Evolutionary conservation across 371 early-diverging fungal genomes (phyloP).

Genomic region (Rhizopus arrhizus): DNA sequence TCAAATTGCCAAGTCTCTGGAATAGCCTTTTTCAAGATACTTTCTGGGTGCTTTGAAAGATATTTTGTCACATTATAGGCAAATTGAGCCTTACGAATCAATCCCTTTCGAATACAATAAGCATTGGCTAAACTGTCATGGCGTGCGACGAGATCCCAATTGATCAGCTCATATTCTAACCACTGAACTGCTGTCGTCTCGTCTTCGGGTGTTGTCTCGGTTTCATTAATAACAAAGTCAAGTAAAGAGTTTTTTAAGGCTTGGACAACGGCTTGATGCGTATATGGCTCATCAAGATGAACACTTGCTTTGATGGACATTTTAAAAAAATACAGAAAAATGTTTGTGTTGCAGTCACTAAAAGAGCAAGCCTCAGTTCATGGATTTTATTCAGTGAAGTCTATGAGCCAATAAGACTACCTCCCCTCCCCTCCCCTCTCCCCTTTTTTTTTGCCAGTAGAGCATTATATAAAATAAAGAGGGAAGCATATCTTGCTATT

Average conservation of each 20-base stretch:
- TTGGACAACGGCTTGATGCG: slow-evolving; percentile 39
- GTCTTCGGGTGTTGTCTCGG: slow-evolving; percentile 16
- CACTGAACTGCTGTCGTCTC: slow-evolving; percentile 54
- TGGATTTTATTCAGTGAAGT: no score
- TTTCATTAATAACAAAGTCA: slow-evolving; percentile 30
- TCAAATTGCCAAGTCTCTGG: slow-evolving; percentile 74
- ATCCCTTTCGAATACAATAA: slow-evolving; percentile 70
- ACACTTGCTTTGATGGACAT: slow-evolving; percentile 35
- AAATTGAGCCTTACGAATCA: slow-evolving; percentile 71
- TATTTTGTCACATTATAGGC: slow-evolving; percentile 63
- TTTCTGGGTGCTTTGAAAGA: slow-evolving; percentile 60
- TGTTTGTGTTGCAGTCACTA: slow-evolving; percentile 1
- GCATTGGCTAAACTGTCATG: slow-evolving; percentile 49
- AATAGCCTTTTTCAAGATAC: slow-evolving; percentile 53
- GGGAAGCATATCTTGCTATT: no score
- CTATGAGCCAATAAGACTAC: no score
- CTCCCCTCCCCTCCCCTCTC: no score
- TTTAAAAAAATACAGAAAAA: not conserved
- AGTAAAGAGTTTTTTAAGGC: slow-evolving; percentile 36
- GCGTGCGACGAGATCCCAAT: slow-evolving; percentile 55
- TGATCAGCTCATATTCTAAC: slow-evolving; percentile 71
- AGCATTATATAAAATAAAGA: no score
- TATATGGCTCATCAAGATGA: slow-evolving; percentile 51
- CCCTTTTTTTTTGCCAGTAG: no score
- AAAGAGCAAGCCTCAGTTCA: no score